Base-by-base conservation (phyloP, 1,139 yeast species). In the Candida frijolesensis region DNA sequence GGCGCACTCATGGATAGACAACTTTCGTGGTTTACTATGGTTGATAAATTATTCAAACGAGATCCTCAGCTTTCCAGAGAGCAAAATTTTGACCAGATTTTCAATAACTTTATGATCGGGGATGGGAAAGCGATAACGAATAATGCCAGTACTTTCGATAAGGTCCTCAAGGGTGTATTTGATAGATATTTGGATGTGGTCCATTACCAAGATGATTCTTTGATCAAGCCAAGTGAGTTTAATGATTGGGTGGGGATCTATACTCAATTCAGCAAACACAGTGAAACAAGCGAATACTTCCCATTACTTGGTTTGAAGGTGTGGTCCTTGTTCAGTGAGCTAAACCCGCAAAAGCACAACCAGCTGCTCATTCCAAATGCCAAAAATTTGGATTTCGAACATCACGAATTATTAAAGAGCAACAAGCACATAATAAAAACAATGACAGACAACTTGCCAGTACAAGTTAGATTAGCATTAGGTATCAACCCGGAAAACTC, bases 241-340 rank as follows among this genome's bases (percentile, higher is more conserved):
- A 82, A 89, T 43, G 96, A 90, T 54, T 92, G 97, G 97, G 64
- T 89, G 29, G 78, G 71, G 55, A 87, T 86, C 62, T 80, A 83
- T 56, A 97, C 91, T 60, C 53, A 66, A 27, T 66, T 79, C 50
- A 70, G 70, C 56, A 77, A 78, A 50, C 48, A 49, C 42, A 52
- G 54, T 38, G 88, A 84, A 46, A 60, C 85, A 19, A 68, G 76
- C 18, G 75, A 78, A 38, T 89, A 88, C 61, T 72, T 82, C 9
- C 71, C 85, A 0, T 71, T 80, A 32, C 80, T 87, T 0, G 81
- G 85, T 2, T 64, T 88, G 60, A 87, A 86, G 49, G 81, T 86
- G 49, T 87, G 84, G 76, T 71, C 80, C 9, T 66, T 82, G 46
- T 90, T 89, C 66, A 80, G 87, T 60, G 92, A 86, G 54, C 75